These are phyloP conservation scores for Eucalyptus virginea DNA, from an alignment of 345 rosid species.

Conservation along the genomic window DNA sequence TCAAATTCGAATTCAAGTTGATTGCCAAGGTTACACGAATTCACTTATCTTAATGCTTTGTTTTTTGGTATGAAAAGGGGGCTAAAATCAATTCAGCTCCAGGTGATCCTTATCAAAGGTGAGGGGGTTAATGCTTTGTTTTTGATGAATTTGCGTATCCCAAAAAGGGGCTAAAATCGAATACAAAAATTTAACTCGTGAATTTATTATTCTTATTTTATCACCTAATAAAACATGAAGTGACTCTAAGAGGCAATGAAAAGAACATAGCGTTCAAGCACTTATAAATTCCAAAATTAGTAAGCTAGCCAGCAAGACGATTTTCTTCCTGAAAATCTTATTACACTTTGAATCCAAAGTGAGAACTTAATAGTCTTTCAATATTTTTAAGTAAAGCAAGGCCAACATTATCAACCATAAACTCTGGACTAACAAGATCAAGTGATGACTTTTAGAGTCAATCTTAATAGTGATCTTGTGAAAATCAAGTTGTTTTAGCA, in stretches of 20 bases:
- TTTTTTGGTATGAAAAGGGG: background rate
- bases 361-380: fast-evolving
- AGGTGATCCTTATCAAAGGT: too few species aligned
- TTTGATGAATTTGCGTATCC: too few species aligned
- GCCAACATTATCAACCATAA: background rate
- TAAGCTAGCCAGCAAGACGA: fast-evolving
- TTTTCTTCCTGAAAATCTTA: fast-evolving
- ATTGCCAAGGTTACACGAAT: background rate
- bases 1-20: background rate
- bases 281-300: background rate
- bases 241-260: background rate
- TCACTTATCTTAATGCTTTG: background rate
- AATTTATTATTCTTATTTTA: too few species aligned
- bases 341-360: background rate
- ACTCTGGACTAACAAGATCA: fast-evolving
- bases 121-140: too few species aligned
- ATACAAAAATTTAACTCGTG: too few species aligned
- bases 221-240: background rate
- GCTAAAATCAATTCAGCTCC: too few species aligned
- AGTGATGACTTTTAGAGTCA: background rate
- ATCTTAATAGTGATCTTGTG: background rate
- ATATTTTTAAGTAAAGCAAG: too few species aligned
- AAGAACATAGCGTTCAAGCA: background rate
- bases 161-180: fast-evolving
- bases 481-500: background rate